A percentile compares a stretch with the other conserved stretches of the same genome.
These are phyloP conservation scores for Colletotrichum australisinense DNA, from an alignment of 2,329 filamentous ascomycete genomes.

Conservation along the genomic window DNA sequence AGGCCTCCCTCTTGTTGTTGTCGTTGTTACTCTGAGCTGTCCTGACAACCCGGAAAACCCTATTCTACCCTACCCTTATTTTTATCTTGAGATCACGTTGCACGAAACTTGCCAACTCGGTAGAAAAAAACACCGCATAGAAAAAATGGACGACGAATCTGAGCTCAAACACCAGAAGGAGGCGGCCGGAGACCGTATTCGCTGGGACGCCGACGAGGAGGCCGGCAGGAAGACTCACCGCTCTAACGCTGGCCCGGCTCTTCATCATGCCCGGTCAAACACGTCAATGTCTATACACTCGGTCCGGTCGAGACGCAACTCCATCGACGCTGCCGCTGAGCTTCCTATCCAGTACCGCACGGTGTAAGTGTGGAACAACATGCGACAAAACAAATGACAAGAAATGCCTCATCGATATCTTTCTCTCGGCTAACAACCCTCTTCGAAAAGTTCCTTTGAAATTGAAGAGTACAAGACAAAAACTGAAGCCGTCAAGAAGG, in stretches of 20 bases:
- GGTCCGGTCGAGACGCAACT: slow-evolving; percentile 48
- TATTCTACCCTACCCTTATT: neutral
- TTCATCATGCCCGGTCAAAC: slow-evolving; percentile 42
- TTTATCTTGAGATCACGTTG: neutral
- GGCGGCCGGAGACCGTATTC: slow-evolving; percentile 44
- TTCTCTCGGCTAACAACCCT: slow-evolving; percentile 43
- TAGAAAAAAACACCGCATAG: neutral
- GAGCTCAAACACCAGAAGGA: slow-evolving; percentile 38
- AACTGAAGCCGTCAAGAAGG: slow-evolving; percentile 50
- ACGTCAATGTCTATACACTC: slow-evolving; percentile 56
- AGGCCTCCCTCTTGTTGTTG: neutral
- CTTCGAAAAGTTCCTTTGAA: slow-evolving; percentile 53
- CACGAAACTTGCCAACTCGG: too few species aligned
- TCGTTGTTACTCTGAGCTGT: neutral
- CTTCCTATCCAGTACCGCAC: slow-evolving; percentile 68
- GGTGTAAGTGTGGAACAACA: slow-evolving; percentile 51
- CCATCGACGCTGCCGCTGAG: slow-evolving; percentile 53
- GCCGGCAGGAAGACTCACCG: slow-evolving; percentile 35
- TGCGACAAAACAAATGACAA: neutral
- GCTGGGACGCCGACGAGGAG: slow-evolving; percentile 52
- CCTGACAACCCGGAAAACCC: neutral
- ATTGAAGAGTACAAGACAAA: slow-evolving; percentile 61
- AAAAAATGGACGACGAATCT: slow-evolving; percentile 42
- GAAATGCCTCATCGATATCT: neutral
- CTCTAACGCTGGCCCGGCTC: slow-evolving; percentile 31